Evolutionary conservation across 805 yeast species (phyloP), one percentile per base, ranked within the genome.

Genomic region (Starmerella stellata): DNA sequence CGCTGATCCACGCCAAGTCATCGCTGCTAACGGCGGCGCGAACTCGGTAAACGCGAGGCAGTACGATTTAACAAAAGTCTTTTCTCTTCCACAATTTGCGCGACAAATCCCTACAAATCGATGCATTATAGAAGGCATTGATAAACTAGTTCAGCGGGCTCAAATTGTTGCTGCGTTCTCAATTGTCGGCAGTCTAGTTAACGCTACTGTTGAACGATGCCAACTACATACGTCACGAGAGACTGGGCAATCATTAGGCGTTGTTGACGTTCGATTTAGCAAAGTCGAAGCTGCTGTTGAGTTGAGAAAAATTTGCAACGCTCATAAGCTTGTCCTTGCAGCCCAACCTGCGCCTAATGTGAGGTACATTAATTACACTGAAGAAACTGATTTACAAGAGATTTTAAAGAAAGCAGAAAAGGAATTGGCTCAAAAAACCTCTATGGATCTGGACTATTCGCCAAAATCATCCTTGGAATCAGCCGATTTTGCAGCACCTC

Each of bases 241-340:
- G 2, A 42, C 47, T 15, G 44, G 44, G 24, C 43, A 41, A 19
- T 42, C 47, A 14, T 40, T 44, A 5, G 47, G 47, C 14, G 21
- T 39, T 4, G 45, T 39, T 19, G 35, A 37, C 27, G 45, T 32
- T 4, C 28, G 27, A 11, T 44, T 38, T n/a, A n/a, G 5, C n/a
- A 16, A 24, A 15, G 13, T 16, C 8, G 11, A 27, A 11, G 19
- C 11, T 4, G 8, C 5, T 14, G 9, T 5, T 14, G 17, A 16
- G 14, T 9, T 25, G 30, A 11, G n/a, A 3, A 30, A 31, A 16
- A 15, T 13, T 14, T 16, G 16, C 11, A 34, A 38, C 3, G 39
- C 38, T 2, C 20, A 18, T 13, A 21, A 17, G 23, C 24, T 37
- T n/a, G 36, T 27, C 2, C 21, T 30, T n/a, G 31, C 39, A 2